Conservation (phyloP, 805 yeast species). For the Candida gorgasii region DNA sequence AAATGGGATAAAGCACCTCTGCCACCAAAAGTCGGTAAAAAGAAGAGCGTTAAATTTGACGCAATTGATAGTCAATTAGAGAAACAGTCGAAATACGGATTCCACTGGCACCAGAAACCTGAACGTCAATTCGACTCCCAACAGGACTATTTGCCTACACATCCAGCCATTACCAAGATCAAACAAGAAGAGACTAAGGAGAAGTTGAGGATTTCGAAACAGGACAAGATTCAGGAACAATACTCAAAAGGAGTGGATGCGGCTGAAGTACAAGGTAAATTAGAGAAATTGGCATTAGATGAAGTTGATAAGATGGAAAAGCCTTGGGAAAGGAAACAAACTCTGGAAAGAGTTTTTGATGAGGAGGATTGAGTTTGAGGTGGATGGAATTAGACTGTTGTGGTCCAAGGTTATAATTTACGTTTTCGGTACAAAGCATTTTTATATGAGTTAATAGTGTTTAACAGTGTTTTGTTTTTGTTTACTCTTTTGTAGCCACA, state of each 20-base stretch:
- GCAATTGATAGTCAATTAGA: conserved; percentile 6
- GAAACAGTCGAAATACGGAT: conserved; percentile 16
- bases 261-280: conserved; percentile 13
- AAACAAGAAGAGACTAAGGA: not conserved
- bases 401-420: too few relatives aligned
- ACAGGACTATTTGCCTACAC: conserved; percentile 32
- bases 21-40: conserved; percentile 4
- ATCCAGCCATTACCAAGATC: conserved; percentile 14
- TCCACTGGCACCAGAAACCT: conserved; percentile 21
- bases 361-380: not conserved
- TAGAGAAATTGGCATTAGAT: conserved; percentile 12
- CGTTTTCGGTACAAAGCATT: too few relatives aligned
- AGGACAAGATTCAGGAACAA: not conserved
- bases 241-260: conserved; percentile 14
- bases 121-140: conserved; percentile 33
- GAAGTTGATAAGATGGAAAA: not conserved
- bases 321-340: conserved; percentile 7
- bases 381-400: too few relatives aligned
- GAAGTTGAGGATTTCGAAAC: not conserved
- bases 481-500: too few relatives aligned
- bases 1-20: conserved; percentile 27
- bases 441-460: too few relatives aligned
- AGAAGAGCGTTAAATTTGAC: not conserved
- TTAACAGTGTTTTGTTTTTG: too few relatives aligned
- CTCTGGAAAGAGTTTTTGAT: conserved; percentile 3